phyloP scores from a whole-genome alignment of 1,284 basidiomycete genomes.

The Austropuccinia psidii region DNA sequence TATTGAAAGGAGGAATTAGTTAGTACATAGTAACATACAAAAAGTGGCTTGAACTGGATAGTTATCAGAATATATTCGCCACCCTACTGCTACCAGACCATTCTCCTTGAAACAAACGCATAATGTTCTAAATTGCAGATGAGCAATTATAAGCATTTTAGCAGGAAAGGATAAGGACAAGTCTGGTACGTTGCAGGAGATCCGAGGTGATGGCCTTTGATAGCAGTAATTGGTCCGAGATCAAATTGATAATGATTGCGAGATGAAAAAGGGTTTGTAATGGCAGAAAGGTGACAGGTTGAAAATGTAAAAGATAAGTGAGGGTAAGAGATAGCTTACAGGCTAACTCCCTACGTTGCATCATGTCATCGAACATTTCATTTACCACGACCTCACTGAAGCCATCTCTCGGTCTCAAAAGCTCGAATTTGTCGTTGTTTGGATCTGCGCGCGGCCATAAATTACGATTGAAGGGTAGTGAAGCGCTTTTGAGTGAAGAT shows the following conservation, averaged over 20 bases:
- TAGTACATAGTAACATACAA: not conserved
- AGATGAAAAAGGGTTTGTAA: not conserved
- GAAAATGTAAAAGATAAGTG: too few species aligned
- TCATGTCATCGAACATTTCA: constrained; percentile 37
- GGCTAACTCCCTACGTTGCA: constrained; percentile 30
- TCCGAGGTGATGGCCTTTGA: not conserved
- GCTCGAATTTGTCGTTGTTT: constrained; percentile 23
- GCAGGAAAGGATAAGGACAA: not conserved
- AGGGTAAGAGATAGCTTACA: too few species aligned
- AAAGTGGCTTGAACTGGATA: not conserved
- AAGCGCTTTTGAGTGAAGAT: not conserved
- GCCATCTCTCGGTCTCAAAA: constrained; percentile 9
- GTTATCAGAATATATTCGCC: not conserved
- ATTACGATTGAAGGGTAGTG: not conserved
- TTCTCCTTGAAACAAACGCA: too few species aligned
- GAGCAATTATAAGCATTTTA: too few species aligned
- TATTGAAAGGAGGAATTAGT: not conserved
- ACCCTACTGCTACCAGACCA: not conserved
- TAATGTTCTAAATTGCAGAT: too few species aligned
- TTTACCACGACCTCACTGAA: not conserved
- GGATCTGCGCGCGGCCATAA: constrained; percentile 23
- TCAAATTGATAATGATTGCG: not conserved
- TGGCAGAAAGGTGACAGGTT: not conserved
- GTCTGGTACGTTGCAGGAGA: not conserved
- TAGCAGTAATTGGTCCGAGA: not conserved